Evolutionary conservation across 2,329 filamentous ascomycete species (phyloP).

Genomic region (Stachybotrys elegans): DNA sequence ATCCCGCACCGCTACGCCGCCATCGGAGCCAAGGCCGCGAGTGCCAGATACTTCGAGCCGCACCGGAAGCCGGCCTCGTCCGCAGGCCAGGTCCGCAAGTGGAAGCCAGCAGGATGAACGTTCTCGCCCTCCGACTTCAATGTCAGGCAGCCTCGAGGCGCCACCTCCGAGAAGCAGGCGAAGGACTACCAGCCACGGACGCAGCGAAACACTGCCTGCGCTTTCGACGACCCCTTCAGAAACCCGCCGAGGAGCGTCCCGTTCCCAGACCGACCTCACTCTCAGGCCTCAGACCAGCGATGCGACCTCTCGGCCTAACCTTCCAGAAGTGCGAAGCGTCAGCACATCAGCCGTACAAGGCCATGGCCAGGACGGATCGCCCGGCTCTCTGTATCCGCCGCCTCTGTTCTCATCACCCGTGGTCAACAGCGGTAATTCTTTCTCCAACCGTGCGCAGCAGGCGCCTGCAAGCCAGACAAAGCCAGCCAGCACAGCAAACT

Average conservation of each 20-base stretch:
- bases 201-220: conserved; percentile 47
- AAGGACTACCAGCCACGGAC: conserved; percentile 49
- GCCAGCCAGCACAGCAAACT: too few species aligned
- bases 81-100: neutral
- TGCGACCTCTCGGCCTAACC: conserved; percentile 30
- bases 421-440: conserved; percentile 19
- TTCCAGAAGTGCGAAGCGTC: conserved; percentile 37
- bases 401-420: neutral
- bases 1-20: conserved; percentile 23
- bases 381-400: neutral
- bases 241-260: conserved; percentile 43
- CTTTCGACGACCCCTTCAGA: conserved; percentile 33
- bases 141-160: conserved; percentile 23
- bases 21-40: conserved; percentile 20
- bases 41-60: conserved; percentile 19
- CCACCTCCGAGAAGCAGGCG: conserved; percentile 31
- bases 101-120: conserved; percentile 37
- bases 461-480: conserved; percentile 9
- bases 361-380: neutral
- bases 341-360: conserved; percentile 27
- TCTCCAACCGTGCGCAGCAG: conserved; percentile 29
- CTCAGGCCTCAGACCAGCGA: conserved; percentile 36
- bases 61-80: neutral
- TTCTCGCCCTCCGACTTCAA: conserved; percentile 42
- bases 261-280: conserved; percentile 62